Conservation (phyloP, 306 rosid genomes). For the Biancaea sappan region DNA sequence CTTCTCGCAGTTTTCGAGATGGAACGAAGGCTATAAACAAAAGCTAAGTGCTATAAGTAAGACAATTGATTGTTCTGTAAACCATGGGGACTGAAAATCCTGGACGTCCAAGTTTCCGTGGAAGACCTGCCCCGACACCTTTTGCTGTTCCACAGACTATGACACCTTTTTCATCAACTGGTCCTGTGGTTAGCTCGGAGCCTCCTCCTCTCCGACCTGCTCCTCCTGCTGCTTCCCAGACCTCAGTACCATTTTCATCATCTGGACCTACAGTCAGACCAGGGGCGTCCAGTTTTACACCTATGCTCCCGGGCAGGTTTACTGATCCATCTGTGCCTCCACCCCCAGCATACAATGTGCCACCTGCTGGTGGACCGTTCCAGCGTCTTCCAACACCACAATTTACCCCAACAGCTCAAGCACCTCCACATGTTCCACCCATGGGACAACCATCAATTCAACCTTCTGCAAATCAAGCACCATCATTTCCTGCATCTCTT, state of each 20-base stretch:
- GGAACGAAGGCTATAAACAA: conserved; percentile 20
- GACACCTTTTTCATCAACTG: conserved; percentile 56
- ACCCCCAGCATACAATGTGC: conserved; percentile 54
- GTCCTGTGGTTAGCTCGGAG: conserved; percentile 71
- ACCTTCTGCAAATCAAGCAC: conserved; percentile 49
- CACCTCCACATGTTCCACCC: conserved; percentile 47
- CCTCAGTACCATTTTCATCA: conserved; percentile 50
- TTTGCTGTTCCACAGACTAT: not conserved
- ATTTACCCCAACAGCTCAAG: conserved; percentile 50
- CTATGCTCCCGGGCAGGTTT: conserved; percentile 61
- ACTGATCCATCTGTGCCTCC: conserved; percentile 85
- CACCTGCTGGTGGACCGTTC: conserved; percentile 52
- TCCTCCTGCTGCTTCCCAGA: conserved; percentile 51
- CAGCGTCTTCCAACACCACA: conserved; percentile 66
- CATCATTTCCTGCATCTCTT: conserved; percentile 48
- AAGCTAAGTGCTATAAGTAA: not conserved
- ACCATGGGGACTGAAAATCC: conserved; percentile 88
- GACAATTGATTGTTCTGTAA: conserved; percentile 25
- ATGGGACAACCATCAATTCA: conserved; percentile 60
- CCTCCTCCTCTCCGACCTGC: conserved; percentile 51
- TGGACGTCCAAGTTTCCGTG: conserved; percentile 66
- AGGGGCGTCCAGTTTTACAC: conserved; percentile 62
- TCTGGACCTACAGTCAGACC: conserved; percentile 54
- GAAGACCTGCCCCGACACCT: conserved; percentile 70
- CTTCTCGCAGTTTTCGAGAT: conserved; percentile 38